Evolutionary conservation across 441 rosid species (phyloP).

Genomic region (Brassica balearica): DNA sequence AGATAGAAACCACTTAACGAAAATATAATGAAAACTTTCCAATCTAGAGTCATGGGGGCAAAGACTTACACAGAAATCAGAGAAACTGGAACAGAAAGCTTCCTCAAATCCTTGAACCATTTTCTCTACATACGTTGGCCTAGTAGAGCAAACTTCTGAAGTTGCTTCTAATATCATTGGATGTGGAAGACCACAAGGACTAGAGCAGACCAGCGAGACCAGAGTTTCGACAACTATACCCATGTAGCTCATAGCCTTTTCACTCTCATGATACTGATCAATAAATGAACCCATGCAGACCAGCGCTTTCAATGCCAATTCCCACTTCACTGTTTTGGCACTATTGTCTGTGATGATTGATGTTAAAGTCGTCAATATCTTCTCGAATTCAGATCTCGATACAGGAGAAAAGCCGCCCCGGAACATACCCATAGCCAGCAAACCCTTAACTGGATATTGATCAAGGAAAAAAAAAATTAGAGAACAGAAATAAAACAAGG

Average conservation of each 20-base stretch:
- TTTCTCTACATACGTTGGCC: conserved; percentile 64
- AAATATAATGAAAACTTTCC: neutral
- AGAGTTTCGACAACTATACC: conserved; percentile 63
- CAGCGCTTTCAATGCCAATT: conserved; percentile 72
- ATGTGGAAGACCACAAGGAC: conserved; percentile 58
- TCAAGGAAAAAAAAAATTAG: conserved; percentile 13
- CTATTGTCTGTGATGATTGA: conserved; percentile 60
- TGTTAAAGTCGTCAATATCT: conserved; percentile 61
- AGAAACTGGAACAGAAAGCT: conserved; percentile 59
- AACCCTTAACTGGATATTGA: conserved; percentile 73
- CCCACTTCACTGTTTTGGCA: conserved; percentile 61
- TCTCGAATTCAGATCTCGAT: conserved; percentile 65
- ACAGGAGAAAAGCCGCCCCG: conserved; percentile 57
- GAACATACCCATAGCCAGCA: conserved; percentile 74
- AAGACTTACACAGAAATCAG: conserved; percentile 72
- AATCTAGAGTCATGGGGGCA: conserved; percentile 19
- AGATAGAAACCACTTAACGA: neutral
- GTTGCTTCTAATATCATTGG: conserved; percentile 67
- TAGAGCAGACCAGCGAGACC: conserved; percentile 53
- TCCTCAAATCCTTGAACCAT: conserved; percentile 67
- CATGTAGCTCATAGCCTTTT: conserved; percentile 65
- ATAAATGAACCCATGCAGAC: conserved; percentile 73
- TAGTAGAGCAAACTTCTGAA: conserved; percentile 66
- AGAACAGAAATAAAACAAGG: conserved; percentile 1
- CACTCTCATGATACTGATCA: conserved; percentile 57